Evolutionary conservation across 768 basidiomycete genomes (phyloP).

Genomic region (Amanita fuliginea): DNA sequence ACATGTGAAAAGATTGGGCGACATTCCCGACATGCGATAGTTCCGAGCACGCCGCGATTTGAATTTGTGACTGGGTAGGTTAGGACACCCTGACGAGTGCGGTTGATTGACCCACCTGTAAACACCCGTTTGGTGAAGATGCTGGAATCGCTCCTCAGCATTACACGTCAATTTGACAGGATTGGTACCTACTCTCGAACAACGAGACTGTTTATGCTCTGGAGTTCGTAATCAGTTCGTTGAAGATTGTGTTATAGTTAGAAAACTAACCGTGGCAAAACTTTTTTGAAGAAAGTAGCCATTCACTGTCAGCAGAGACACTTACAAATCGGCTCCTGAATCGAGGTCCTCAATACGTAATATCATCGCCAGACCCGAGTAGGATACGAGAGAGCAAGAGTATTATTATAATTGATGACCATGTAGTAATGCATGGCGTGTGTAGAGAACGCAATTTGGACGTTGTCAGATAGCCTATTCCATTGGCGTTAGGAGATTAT

Average conservation of each 20-base stretch:
- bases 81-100: background rate
- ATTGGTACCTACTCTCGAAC: conserved; percentile 19
- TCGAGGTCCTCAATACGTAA: background rate
- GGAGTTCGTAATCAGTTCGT: background rate
- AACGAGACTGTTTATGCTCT: conserved; percentile 19
- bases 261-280: conserved; percentile 16
- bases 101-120: conserved; percentile 11
- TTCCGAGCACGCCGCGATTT: background rate
- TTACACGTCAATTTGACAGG: background rate
- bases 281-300: conserved; percentile 9
- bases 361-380: conserved; percentile 16
- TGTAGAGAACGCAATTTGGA: conserved; percentile 22
- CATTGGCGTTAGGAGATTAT: background rate
- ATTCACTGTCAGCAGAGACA: background rate
- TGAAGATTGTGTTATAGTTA: too few relatives aligned
- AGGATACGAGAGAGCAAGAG: conserved; percentile 13
- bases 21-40: background rate
- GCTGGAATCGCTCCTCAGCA: conserved; percentile 6
- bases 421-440: conserved; percentile 25
- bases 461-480: conserved; percentile 22
- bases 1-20: background rate
- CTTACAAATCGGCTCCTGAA: conserved; percentile 18
- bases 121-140: conserved; percentile 18
- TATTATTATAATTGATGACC: conserved; percentile 21
- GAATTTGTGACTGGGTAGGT: background rate